These are phyloP conservation scores for Zizania latifolia DNA, from an alignment of 176 grass and related monocot genomes.

Conservation along the genomic window DNA sequence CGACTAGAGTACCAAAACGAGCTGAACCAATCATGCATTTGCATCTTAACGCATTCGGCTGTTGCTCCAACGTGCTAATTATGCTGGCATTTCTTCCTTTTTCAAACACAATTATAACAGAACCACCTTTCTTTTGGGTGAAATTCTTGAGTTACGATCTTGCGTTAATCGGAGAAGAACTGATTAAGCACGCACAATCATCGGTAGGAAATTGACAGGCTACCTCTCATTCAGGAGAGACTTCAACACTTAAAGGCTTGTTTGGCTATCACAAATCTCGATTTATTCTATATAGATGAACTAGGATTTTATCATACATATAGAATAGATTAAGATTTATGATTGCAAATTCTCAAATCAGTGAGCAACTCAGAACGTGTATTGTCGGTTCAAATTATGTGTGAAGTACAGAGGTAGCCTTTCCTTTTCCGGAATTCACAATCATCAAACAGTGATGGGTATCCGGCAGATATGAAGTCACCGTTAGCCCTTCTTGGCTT, in stretches of 20 bases:
- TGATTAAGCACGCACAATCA: background rate
- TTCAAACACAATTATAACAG: too few relatives aligned
- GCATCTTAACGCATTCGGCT: background rate
- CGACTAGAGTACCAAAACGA: background rate
- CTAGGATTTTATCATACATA: too few relatives aligned
- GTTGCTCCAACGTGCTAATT: too few relatives aligned
- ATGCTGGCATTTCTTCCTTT: too few relatives aligned
- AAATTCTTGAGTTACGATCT: background rate
- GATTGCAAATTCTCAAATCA: too few relatives aligned
- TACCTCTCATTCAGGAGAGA: background rate
- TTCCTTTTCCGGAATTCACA: background rate
- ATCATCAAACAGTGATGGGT: background rate
- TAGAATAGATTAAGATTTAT: too few relatives aligned
- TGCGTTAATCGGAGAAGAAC: too few relatives aligned
- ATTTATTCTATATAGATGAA: too few relatives aligned
- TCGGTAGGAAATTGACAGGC: background rate
- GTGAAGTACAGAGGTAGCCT: background rate
- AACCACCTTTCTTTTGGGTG: too few relatives aligned
- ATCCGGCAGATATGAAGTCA: constrained; percentile 1
- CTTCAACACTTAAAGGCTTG: too few relatives aligned
- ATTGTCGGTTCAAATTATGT: constrained; percentile 26
- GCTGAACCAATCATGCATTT: background rate
- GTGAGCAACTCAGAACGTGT: background rate
- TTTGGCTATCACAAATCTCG: too few relatives aligned
- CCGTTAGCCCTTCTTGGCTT: background rate